Percentiles rank a stretch among this genome's conserved stretches.
phyloP scores from a whole-genome alignment of 2,329 filamentous ascomycete genomes.

The Trichoderma endophyticum region DNA sequence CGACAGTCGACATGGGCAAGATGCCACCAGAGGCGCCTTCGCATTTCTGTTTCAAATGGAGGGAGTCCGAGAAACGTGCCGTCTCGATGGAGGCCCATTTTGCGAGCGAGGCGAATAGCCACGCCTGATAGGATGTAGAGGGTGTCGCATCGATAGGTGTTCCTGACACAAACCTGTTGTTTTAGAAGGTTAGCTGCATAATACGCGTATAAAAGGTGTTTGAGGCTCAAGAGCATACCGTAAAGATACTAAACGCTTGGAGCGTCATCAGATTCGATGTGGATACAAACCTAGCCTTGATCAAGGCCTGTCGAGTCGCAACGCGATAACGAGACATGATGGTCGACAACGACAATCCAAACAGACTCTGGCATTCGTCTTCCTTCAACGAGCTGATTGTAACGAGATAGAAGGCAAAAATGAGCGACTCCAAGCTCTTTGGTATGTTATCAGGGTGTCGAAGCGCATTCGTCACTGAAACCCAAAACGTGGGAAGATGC shows the following conservation, averaged over 20 bases:
- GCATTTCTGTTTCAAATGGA: slow-evolving; percentile 65
- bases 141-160: not conserved
- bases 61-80: not conserved
- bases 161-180: not conserved
- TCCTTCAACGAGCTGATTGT: not conserved
- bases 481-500: slow-evolving; percentile 9
- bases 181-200: not conserved
- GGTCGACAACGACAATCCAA: not conserved
- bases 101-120: not conserved
- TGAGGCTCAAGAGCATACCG: not conserved
- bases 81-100: slow-evolving; percentile 10
- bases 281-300: not conserved
- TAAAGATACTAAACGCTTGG: not conserved
- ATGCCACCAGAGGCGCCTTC: slow-evolving; percentile 65
- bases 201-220: too few species aligned
- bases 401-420: not conserved
- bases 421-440: not conserved
- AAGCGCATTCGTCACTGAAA: not conserved
- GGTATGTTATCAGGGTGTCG: not conserved
- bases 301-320: slow-evolving; percentile 1
- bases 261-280: not conserved
- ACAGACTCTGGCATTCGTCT: not conserved
- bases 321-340: not conserved
- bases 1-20: slow-evolving; percentile 57
- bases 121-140: slow-evolving; percentile 7